phyloP scores from a whole-genome alignment of 2,329 filamentous ascomycete species.

The Aspergillus tanneri region DNA sequence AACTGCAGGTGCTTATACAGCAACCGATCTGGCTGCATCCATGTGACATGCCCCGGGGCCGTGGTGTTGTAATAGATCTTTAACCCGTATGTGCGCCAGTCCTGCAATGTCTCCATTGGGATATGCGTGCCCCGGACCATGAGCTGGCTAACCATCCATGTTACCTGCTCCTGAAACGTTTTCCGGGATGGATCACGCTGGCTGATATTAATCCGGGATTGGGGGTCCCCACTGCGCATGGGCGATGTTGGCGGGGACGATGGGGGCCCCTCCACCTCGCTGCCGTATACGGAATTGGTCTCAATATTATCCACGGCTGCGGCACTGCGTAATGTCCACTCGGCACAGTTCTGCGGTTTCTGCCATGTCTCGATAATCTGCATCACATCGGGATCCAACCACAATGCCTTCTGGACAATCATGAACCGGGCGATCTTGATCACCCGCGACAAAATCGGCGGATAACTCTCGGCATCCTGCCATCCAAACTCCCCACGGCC shows the following conservation, averaged over 20 bases:
- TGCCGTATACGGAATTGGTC: background rate
- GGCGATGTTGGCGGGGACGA: background rate
- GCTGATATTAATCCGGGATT: no score
- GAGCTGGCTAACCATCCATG: background rate
- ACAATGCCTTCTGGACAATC: background rate
- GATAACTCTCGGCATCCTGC: background rate
- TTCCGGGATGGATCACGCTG: background rate
- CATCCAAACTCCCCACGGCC: background rate
- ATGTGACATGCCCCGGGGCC: background rate
- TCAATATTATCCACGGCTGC: background rate
- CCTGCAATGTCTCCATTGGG: background rate
- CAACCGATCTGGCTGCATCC: background rate
- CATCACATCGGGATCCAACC: background rate
- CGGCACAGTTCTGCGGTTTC: background rate
- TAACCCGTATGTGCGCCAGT: conserved; percentile 1
- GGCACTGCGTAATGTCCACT: background rate
- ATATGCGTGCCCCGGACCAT: background rate
- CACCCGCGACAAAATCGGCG: background rate
- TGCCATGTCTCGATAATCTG: background rate
- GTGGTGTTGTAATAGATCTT: conserved; percentile 7
- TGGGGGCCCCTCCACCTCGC: no score
- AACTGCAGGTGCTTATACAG: conserved; percentile 3
- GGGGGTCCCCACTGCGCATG: background rate
- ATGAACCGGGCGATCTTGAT: background rate
- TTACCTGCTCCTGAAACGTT: background rate